phyloP scores from a whole-genome alignment of 129 eudicot genomes.

The Gnaphalium uliginosum region DNA sequence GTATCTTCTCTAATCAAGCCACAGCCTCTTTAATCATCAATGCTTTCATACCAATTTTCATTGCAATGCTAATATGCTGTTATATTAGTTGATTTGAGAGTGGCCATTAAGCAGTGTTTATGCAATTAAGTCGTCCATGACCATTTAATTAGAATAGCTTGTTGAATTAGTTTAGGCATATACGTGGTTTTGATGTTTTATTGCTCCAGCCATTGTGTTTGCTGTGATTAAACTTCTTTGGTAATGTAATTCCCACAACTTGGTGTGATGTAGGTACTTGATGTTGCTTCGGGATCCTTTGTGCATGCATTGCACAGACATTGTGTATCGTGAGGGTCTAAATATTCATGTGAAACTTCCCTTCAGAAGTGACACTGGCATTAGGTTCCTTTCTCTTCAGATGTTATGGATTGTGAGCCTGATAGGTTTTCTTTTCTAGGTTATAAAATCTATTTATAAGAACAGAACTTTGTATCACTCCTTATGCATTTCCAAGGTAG shows the following conservation, averaged over 20 bases:
- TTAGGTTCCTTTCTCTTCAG: constrained; percentile 10
- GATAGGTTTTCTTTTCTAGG: not conserved
- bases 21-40: not conserved
- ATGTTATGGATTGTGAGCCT: constrained; percentile 6
- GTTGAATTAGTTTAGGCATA: not conserved
- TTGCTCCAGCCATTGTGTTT: not conserved
- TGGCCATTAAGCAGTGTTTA: not conserved
- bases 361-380: constrained; percentile 20
- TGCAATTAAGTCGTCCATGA: not conserved
- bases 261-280: constrained; percentile 36
- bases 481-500: constrained; percentile 21
- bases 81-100: not conserved
- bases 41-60: not conserved
- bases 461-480: constrained; percentile 2
- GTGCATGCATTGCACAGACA: not conserved
- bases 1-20: not conserved
- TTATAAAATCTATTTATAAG: constrained; percentile 10
- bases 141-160: not conserved
- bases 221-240: not conserved
- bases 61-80: not conserved
- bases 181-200: not conserved
- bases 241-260: not conserved
- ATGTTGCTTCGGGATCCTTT: constrained; percentile 15
- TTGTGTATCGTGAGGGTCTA: not conserved
- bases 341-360: constrained; percentile 22